Evolutionary conservation across 2,329 filamentous ascomycete species (phyloP).

Genomic region (Pezizomycotina sp.): DNA sequence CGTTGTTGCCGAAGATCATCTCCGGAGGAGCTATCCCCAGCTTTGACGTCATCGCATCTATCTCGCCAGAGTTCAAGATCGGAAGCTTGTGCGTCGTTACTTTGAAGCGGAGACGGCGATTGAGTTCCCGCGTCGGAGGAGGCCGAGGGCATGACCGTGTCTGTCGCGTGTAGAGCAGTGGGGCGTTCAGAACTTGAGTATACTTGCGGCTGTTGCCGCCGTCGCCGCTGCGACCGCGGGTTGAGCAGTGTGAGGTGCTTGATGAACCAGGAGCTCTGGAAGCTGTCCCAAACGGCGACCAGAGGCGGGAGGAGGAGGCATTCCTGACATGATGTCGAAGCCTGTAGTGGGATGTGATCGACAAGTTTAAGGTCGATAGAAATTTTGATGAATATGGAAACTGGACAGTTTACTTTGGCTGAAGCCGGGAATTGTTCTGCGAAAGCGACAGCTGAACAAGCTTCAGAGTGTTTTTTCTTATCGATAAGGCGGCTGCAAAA

Average conservation of each 20-base stretch:
- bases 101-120: conserved; percentile 19
- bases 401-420: not conserved
- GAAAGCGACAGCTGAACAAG: not conserved
- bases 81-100: conserved; percentile 45
- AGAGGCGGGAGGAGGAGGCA: conserved; percentile 10
- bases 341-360: not conserved
- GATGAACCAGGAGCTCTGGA: too few relatives aligned
- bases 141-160: conserved; percentile 14
- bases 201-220: too few relatives aligned
- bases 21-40: conserved; percentile 81
- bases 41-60: conserved; percentile 63
- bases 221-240: too few relatives aligned
- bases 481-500: too few relatives aligned
- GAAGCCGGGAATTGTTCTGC: not conserved
- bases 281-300: too few relatives aligned
- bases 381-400: conserved; percentile 5
- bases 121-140: conserved; percentile 20
- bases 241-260: too few relatives aligned
- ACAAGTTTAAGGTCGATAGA: conserved; percentile 5
- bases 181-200: conserved; percentile 2
- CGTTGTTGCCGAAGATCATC: conserved; percentile 98
- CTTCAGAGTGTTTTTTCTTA: too few relatives aligned
- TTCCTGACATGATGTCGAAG: conserved; percentile 5
- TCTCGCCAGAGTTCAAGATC: conserved; percentile 80
- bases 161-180: conserved; percentile 9